Conservation (phyloP, 139 green algal genomes). For the Nannochloris sp. region DNA sequence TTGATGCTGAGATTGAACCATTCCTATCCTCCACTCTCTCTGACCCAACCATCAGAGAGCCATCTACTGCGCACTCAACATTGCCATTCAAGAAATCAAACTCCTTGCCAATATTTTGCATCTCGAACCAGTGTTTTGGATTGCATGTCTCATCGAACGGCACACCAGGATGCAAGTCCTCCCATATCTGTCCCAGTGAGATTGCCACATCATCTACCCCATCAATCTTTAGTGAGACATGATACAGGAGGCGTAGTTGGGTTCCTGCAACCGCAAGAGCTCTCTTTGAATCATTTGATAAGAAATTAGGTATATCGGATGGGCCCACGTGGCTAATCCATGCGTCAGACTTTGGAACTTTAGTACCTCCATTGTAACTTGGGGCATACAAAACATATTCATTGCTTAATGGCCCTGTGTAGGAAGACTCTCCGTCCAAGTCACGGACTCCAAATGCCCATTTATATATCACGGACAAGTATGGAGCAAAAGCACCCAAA, state of each 20-base stretch:
- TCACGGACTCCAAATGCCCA: not conserved
- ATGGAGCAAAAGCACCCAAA: not conserved
- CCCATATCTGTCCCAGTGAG: too few species aligned
- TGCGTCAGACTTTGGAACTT: not conserved
- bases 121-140: too few species aligned
- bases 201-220: not conserved
- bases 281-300: not conserved
- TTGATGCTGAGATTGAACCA: too few species aligned
- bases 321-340: not conserved
- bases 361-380: not conserved
- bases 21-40: too few species aligned
- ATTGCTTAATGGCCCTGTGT: not conserved
- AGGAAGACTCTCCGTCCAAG: not conserved
- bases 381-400: not conserved
- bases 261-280: not conserved
- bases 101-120: too few species aligned
- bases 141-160: too few species aligned
- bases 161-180: too few species aligned
- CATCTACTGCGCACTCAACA: too few species aligned
- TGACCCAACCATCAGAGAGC: too few species aligned
- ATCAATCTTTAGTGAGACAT: not conserved
- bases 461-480: not conserved
- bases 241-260: conserved; percentile 7
- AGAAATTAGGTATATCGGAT: not conserved
- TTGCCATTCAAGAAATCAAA: too few species aligned